phyloP scores from a whole-genome alignment of 164 flowering plant species.

The Hamamelis virginiana region DNA sequence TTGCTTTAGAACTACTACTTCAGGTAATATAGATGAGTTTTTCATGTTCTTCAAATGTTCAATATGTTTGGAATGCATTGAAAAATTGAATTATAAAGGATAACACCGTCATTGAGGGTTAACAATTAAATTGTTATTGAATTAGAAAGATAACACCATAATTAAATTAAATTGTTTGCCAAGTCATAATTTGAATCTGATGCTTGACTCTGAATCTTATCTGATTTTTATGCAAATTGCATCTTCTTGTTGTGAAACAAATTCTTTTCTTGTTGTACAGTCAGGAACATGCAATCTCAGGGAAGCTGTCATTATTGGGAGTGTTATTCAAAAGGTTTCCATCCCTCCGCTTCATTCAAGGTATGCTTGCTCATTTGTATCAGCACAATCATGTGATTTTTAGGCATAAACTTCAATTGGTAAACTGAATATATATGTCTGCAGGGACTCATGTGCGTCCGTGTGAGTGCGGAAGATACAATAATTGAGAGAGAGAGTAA shows the following conservation, averaged over 20 bases:
- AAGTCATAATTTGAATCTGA: too few species aligned
- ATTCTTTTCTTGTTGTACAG: slow-evolving; percentile 35
- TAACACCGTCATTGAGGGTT: too few species aligned
- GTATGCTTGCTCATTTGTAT: slow-evolving; percentile 27
- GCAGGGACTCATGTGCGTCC: background rate
- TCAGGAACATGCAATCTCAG: slow-evolving; percentile 89
- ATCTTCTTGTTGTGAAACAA: background rate
- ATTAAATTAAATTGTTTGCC: too few species aligned
- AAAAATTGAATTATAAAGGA: background rate
- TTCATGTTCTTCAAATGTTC: background rate
- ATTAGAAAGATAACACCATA: too few species aligned
- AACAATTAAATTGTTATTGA: too few species aligned
- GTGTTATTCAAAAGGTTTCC: slow-evolving; percentile 72
- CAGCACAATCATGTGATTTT: background rate
- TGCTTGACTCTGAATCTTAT: background rate
- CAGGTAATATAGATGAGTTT: background rate
- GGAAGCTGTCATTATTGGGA: slow-evolving; percentile 94
- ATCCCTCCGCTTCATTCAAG: slow-evolving; percentile 88
- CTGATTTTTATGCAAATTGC: background rate
- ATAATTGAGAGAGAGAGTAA: too few species aligned
- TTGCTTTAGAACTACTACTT: background rate
- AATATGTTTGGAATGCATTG: background rate
- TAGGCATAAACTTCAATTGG: background rate
- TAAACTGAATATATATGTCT: background rate
- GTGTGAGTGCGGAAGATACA: background rate